Percentiles rank a stretch among this genome's conserved stretches.
These are phyloP conservation scores for Ceratocystis variospora DNA, from an alignment of 2,329 filamentous ascomycete genomes.

Conservation along the genomic window DNA sequence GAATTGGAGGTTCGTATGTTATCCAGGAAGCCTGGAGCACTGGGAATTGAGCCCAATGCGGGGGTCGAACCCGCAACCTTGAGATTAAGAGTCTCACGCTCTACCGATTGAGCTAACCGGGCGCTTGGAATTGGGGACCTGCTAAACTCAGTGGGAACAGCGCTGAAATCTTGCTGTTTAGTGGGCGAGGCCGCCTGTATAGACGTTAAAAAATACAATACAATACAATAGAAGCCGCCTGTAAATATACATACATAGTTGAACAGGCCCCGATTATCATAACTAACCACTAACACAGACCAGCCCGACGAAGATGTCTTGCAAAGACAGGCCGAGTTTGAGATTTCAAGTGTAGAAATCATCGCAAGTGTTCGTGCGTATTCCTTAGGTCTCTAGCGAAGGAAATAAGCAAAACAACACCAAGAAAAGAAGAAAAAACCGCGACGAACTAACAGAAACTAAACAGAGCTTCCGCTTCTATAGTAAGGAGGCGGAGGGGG, in stretches of 20 bases:
- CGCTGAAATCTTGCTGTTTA: constrained; percentile 36
- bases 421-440: neutral
- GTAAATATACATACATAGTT: constrained; percentile 61
- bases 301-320: neutral
- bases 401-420: neutral
- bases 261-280: constrained; percentile 32
- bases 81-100: constrained; percentile 56
- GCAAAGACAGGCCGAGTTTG: neutral
- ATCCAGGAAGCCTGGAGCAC: constrained; percentile 19
- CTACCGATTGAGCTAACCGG: constrained; percentile 57
- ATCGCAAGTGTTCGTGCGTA: neutral
- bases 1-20: constrained; percentile 9
- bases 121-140: constrained; percentile 23
- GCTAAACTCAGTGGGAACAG: constrained; percentile 25
- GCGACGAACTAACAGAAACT: neutral
- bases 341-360: neutral
- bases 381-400: neutral
- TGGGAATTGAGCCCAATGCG: constrained; percentile 23
- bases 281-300: no score
- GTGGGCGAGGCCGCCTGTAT: constrained; percentile 25
- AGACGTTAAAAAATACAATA: no score
- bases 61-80: constrained; percentile 32
- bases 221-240: constrained; percentile 31
- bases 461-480: constrained; percentile 1
- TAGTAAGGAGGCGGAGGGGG: neutral